These are phyloP conservation scores for Pseudodiploospora longispora DNA, from an alignment of 2,329 filamentous ascomycete species.

Conservation along the genomic window DNA sequence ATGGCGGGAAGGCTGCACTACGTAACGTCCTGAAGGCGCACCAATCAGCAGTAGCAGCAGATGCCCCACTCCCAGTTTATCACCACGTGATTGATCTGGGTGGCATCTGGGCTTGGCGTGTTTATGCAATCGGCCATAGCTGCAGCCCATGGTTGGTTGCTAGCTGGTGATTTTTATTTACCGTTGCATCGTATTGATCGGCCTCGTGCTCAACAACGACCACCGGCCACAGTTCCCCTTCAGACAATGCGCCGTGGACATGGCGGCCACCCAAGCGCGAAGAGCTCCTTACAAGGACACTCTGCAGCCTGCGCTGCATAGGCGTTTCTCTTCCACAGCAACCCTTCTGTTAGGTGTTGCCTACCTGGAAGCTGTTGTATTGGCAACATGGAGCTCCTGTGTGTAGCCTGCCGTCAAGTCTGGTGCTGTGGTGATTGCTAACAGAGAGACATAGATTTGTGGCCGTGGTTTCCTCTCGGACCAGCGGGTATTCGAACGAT, in stretches of 20 bases:
- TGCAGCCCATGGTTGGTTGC: slow-evolving; percentile 15
- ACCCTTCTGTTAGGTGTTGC: slow-evolving; percentile 61
- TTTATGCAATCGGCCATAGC: slow-evolving; percentile 2
- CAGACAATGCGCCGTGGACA: slow-evolving; percentile 39
- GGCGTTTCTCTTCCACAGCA: slow-evolving; percentile 74
- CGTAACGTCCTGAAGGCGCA: slow-evolving; percentile 6
- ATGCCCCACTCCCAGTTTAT: slow-evolving; percentile 11
- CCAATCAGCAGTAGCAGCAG: slow-evolving; percentile 9
- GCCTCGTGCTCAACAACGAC: neutral
- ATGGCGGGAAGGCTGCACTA: slow-evolving; percentile 4
- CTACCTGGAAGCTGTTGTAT: slow-evolving; percentile 62
- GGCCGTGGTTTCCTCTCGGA: slow-evolving; percentile 80
- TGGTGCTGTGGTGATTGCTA: slow-evolving; percentile 4
- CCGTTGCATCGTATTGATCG: neutral
- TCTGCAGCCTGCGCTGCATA: slow-evolving; percentile 78
- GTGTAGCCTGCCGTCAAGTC: slow-evolving; percentile 25
- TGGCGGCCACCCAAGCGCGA: slow-evolving; percentile 47
- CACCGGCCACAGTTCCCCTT: neutral
- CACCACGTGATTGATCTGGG: slow-evolving; percentile 20
- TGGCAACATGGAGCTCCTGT: slow-evolving; percentile 65
- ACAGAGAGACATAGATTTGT: slow-evolving; percentile 50
- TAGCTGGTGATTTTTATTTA: slow-evolving; percentile 27
- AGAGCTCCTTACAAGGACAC: slow-evolving; percentile 74
- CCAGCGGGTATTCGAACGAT: slow-evolving; percentile 64
- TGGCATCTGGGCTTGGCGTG: slow-evolving; percentile 12